Base-by-base conservation (phyloP, 805 yeast genomes). In the Yamadazyma sp. region DNA sequence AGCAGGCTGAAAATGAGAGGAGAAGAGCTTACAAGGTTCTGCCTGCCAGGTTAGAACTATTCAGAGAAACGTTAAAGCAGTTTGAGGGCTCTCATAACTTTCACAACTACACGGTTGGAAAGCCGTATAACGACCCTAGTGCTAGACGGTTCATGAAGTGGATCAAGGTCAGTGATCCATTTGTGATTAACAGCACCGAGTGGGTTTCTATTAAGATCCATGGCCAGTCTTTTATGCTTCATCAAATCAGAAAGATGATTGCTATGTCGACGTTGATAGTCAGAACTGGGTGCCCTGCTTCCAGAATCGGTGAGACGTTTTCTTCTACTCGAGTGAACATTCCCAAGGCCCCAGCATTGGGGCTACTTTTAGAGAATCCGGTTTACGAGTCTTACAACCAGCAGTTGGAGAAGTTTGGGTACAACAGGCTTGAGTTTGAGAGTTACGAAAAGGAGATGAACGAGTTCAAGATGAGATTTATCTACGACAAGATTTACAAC, bases 161-260 rank as follows among this genome's bases (percentile, higher is more conserved):
- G 13, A 73, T 91, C 33, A 71, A 75, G 1, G 95, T 88, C 0
- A 77, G 89, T 12, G 95, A 86, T 2, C 98, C 98, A 2, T 86
- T 88, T 59, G 82, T 88, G 35, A 90, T 91, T 48, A 86, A 90
- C 54, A 89, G 86, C 32, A 89, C 96, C 5, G 98, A 93, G 57
- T 93, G 99, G 99, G 75, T 87, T 2, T 86, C 96, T 2, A 83
- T 93, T 54, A 90, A 91, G 67, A 87, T 93, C 48, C 99, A 93
- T 60, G 99, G 99, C 6, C 99, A 93, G 65, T 87, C 96, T 3
- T 93, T 93, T 62, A 93, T 93, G 98, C 73, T 93, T 46, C 98
- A 91, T 64, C 99, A 91, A 71, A 93, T 93, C 55, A 80, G 99
- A 58, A 93, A 93, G 59, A 93, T 93, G 98, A 87, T 93, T 42